Base-by-base conservation (phyloP, 1,284 basidiomycete species). In the Trametes polyzona region DNA sequence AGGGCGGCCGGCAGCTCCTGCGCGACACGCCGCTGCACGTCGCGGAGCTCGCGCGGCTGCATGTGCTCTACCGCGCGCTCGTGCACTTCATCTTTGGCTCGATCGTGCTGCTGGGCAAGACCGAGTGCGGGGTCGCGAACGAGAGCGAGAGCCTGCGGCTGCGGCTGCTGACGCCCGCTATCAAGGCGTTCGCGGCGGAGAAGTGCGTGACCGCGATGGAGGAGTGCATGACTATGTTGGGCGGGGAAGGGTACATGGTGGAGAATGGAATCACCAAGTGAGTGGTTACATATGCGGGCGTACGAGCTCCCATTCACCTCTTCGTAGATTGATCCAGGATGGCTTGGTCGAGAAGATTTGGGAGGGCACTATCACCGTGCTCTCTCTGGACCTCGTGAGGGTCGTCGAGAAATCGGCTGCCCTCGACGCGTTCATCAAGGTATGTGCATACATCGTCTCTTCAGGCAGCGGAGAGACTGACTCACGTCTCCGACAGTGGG, bases 171-270 rank as follows among this genome's bases (percentile, higher is more conserved):
- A 93, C 89, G 0, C 86, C 89, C 3, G 81, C 86, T 0, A 76
- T 81, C 35, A 93, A 93, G 69, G 88, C 85, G 0, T 93, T 89
- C 69, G 79, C 81, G 3, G 82, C 90, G 7, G 84, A 88, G 57
- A 84, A 84, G 64, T 82, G 82, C 0, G 80, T 79, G 46, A 70
- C 79, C 0, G 86, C 82, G 4, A 86, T 91, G 76, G 84, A 89
- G 59, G 87, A 90, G 58, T 83, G 87, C 37, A 92, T 93, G 88
- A 78, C 84, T 37, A 76, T 84, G 4, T 75, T 93, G 2, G 91
- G 91, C 27, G 91, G 90, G 2, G 86, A 87, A 49, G 91, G 91
- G 0, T 93, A 92, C 65, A 92, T 93, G 89, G 88, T 91, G 65
- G 90, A 93, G 68, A 86, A 83, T 44, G 83, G 81, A 0, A 80